Evolutionary conservation across 768 basidiomycete species (phyloP), one percentile per base, ranked within the genome.

Genomic region (Lyophyllum semitale): DNA sequence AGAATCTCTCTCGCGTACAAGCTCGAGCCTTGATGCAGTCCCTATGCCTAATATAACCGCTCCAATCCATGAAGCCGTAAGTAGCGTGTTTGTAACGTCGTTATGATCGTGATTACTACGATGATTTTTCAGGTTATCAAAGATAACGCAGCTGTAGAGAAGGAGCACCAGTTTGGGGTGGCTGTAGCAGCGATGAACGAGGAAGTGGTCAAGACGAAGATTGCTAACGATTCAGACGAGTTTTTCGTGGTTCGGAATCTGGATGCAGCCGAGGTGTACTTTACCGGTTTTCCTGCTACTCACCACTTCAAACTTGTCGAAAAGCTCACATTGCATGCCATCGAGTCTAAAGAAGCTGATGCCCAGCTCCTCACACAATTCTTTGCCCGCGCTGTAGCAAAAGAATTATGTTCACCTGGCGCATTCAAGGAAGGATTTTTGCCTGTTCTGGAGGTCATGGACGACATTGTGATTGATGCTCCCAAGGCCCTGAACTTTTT

Each of bases 391-490:
- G 84, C 84, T 8, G 72, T 77, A 29, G 79, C 79, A 40, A 89
- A 87, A 73, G 77, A 75, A 38, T 73, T 87, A 27, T 84, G 87
- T 59, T 76, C 84, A 1, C 47, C 77, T 4, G 81, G 79, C 4
- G 69, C 81, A 3, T 87, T 97, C 68, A 88, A 93, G 71, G 80
- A 87, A 55, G 92, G 93, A 13, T 85, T 96, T 68, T 66, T 66
- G 43, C 78, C 81, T 0, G 78, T 84, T 48, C 84, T 87, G 25
- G 91, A 93, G 71, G 72, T 87, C 52, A 79, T 98, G 63, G 93
- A 94, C 63, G 95, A 98, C 66, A 82, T 95, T 54, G 87, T 88
- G 27, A 87, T 95, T 62, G 95, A 98, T 68, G 90, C 89, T 43
- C 95, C 96, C 8, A 88, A 87, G 65, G 96, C 94, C 0, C 88